Base-by-base conservation (phyloP, 2,329 filamentous ascomycete species). In the Fusarium incarnatum region DNA sequence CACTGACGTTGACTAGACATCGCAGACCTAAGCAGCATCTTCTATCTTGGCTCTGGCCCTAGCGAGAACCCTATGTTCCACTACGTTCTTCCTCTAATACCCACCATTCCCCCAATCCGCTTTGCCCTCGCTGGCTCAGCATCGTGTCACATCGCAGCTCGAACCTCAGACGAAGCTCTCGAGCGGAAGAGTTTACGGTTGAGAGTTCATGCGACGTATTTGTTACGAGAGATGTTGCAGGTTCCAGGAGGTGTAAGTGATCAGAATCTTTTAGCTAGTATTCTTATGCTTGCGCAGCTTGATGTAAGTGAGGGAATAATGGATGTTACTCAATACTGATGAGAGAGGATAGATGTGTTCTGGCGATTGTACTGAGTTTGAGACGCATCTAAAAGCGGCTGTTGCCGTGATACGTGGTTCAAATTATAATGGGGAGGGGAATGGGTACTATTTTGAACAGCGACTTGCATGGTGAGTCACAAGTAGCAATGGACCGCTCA, bases 51-150 rank as follows among this genome's bases (percentile, higher is more conserved):
- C n/a, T 59, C 34, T 10, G 47, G 60, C 5, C 60, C 60, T 1
- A 49, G 60, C 8, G 63, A 64, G 1, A 66, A 66, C 1, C 63
- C 63, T 18, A 64, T 64, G 53, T 66, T 66, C 16, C 53, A 40
- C 49, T 66, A 66, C 27, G 60, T 66, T 2, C 60, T 66, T 5
- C 63, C 63, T 8, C n/a, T 66, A 1, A 34, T 66, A 48, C 22
- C 45, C 16, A 66, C 13, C 2, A n/a, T 45, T 3, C 47, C 60
- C 16, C 54, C 63, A 1, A 64, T 66, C 6, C 63, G 63, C 12
- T 66, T 49, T 11, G 53, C 63, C 12, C 55, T 66, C 6, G 60
- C 60, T 22, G 60, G 41, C 3, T 59, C 63, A 2, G 53, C 63
- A 40, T 66, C 60, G 3, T 66, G 63, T 34, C 63, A 66, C 18